A percentile compares a stretch with the other conserved stretches of the same genome.
Evolutionary conservation across 2,329 filamentous ascomycete species (phyloP).

Genomic region (Aureobasidium sp.): DNA sequence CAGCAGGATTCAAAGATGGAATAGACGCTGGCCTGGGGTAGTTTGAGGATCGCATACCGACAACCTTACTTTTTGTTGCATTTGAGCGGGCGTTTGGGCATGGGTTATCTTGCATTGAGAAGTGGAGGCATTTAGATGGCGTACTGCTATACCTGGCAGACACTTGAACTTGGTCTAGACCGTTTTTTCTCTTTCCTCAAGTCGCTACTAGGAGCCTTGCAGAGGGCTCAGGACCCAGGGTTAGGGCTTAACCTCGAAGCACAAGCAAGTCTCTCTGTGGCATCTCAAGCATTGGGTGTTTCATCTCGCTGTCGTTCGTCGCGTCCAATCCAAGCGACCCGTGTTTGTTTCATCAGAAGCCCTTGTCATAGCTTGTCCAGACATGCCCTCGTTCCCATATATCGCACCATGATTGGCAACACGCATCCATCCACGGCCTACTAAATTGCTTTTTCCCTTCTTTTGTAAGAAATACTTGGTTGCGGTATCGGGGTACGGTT

Average conservation of each 20-base stretch:
- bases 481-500: background rate
- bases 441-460: background rate
- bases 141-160: background rate
- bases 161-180: background rate
- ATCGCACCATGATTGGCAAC: background rate
- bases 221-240: background rate
- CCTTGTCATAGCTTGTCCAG: too few species aligned
- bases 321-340: background rate
- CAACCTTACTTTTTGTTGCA: slow-evolving; percentile 10
- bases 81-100: slow-evolving; percentile 18
- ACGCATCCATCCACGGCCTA: too few species aligned
- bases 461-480: too few species aligned
- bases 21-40: background rate
- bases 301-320: slow-evolving; percentile 1
- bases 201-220: background rate
- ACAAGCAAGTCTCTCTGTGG: background rate
- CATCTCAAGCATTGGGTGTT: slow-evolving; percentile 3
- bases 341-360: background rate
- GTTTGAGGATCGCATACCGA: background rate
- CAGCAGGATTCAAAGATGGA: slow-evolving; percentile 16
- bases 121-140: slow-evolving; percentile 1
- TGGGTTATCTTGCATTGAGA: slow-evolving; percentile 8
- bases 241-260: background rate
- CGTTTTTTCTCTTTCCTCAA: background rate
- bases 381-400: background rate